phyloP scores from a whole-genome alignment of 139 green algal genomes.

The Micractinium conductrix region DNA sequence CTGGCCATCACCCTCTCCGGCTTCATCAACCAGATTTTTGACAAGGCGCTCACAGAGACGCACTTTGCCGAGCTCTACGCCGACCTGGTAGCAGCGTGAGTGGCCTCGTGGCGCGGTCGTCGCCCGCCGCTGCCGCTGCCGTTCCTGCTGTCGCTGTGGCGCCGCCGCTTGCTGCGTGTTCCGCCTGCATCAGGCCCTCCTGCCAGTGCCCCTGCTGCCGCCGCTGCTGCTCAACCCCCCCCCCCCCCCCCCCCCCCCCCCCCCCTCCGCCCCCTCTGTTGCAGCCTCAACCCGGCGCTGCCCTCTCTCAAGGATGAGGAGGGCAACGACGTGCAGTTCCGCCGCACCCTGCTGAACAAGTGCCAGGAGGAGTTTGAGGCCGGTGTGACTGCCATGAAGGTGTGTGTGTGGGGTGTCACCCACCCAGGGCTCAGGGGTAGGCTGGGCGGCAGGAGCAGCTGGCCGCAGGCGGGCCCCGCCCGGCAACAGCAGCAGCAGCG shows the following conservation, averaged over 20 bases:
- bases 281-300: constrained; percentile 47
- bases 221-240: too few relatives aligned
- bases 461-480: too few relatives aligned
- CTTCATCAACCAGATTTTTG: constrained; percentile 94
- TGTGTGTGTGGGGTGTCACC: too few relatives aligned
- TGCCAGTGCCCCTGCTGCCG: too few relatives aligned
- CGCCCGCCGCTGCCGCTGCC: too few relatives aligned
- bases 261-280: not conserved
- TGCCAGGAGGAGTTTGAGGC: constrained; percentile 97
- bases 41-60: constrained; percentile 97
- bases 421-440: too few relatives aligned
- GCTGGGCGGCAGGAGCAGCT: too few relatives aligned
- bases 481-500: too few relatives aligned
- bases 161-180: too few relatives aligned
- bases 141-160: too few relatives aligned
- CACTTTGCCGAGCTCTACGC: constrained; percentile 96
- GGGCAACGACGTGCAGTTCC: constrained; percentile 76
- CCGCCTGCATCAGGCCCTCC: not conserved
- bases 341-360: constrained; percentile 96
- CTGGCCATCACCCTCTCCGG: constrained; percentile 80
- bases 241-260: too few relatives aligned
- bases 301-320: constrained; percentile 47
- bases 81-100: constrained; percentile 62
- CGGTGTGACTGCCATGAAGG: constrained; percentile 68
- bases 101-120: too few relatives aligned